Evolutionary conservation across 768 basidiomycete genomes (phyloP).

Genomic region (Russula sp.): DNA sequence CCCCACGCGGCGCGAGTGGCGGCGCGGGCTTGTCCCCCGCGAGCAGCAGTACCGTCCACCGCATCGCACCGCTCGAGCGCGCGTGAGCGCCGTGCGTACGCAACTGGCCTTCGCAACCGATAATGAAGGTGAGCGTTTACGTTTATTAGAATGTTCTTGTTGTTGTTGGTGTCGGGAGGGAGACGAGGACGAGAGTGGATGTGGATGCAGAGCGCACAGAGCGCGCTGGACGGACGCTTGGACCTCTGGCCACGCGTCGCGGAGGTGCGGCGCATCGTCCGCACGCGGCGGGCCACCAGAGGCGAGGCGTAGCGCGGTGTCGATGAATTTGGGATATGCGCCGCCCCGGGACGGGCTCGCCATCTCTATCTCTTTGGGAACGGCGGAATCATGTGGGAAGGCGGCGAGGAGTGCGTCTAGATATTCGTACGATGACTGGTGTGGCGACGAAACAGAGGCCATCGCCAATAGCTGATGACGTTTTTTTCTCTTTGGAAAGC

Average conservation of each 20-base stretch:
- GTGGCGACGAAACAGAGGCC: background rate
- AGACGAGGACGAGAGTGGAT: background rate
- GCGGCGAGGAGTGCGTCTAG: slow-evolving; percentile 10
- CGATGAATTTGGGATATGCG: slow-evolving; percentile 1
- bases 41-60: slow-evolving; percentile 67
- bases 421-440: background rate
- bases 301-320: slow-evolving; percentile 10
- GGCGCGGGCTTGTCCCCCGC: slow-evolving; percentile 41
- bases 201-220: background rate
- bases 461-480: too few species aligned
- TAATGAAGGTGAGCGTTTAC: slow-evolving; percentile 7
- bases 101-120: too few species aligned
- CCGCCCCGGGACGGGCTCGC: background rate
- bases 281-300: slow-evolving; percentile 1
- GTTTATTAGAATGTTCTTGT: background rate
- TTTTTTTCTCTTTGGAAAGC: too few species aligned
- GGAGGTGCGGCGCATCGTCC: slow-evolving; percentile 5
- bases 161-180: too few species aligned
- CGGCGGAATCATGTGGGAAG: slow-evolving; percentile 3
- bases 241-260: too few species aligned
- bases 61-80: too few species aligned
- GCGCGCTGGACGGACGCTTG: slow-evolving; percentile 4
- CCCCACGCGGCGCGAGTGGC: background rate
- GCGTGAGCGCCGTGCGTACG: too few species aligned
- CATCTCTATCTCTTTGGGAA: background rate